Percentiles rank a stretch among this genome's conserved stretches.
Evolutionary conservation across 225 moss, liverwort and hornwort genomes (phyloP).

Genomic region (Straminergon stramineum): DNA sequence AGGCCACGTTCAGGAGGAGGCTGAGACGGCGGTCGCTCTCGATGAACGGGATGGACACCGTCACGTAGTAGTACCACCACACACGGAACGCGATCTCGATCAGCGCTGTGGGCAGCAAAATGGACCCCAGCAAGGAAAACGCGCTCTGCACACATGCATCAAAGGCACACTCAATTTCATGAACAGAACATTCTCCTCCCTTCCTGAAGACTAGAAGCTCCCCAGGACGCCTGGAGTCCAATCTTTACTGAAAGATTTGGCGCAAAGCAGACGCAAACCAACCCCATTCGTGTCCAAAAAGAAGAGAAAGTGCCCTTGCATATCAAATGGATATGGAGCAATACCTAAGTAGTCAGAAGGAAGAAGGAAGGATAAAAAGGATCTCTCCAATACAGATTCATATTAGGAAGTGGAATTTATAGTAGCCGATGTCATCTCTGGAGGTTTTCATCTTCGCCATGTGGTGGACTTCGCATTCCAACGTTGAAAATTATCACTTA

Average conservation of each 20-base stretch:
- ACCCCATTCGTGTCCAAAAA: neutral
- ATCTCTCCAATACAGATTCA: neutral
- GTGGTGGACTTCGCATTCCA: neutral
- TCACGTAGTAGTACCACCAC: slow-evolving; percentile 67
- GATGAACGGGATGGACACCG: slow-evolving; percentile 56
- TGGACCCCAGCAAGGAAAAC: slow-evolving; percentile 51
- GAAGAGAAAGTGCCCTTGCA: neutral
- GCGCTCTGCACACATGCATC: slow-evolving; percentile 35
- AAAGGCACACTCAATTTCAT: neutral
- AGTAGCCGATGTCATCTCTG: too few relatives aligned
- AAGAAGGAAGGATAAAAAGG: neutral
- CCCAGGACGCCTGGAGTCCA: neutral
- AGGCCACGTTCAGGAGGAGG: slow-evolving; percentile 31
- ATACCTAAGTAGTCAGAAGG: neutral
- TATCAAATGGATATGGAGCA: neutral
- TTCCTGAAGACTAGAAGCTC: neutral
- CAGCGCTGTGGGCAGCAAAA: slow-evolving; percentile 46
- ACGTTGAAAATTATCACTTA: neutral
- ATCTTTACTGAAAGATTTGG: neutral
- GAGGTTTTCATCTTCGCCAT: neutral
- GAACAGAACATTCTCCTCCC: neutral
- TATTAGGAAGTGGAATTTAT: neutral
- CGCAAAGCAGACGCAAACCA: neutral
- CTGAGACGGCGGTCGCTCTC: slow-evolving; percentile 11
- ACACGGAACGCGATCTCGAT: slow-evolving; percentile 49